A percentile compares a stretch with the other conserved stretches of the same genome.
Evolutionary conservation across 2,329 filamentous ascomycete species (phyloP).

Genomic region (Verruconis gallopava): DNA sequence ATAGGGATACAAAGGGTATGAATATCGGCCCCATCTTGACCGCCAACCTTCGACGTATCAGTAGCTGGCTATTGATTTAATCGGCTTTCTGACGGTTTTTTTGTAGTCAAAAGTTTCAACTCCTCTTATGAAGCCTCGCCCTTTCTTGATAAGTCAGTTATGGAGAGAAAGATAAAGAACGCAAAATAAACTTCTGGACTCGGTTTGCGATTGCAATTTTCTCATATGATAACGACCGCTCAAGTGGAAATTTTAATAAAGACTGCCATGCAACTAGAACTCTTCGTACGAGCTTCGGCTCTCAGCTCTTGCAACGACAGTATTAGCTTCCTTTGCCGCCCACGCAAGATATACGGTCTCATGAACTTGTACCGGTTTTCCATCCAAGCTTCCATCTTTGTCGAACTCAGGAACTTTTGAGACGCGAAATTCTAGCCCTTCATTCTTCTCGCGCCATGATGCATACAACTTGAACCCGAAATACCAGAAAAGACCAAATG

Average conservation of each 20-base stretch:
- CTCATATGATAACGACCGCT: too few relatives aligned
- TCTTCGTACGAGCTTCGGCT: neutral
- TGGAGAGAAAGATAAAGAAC: constrained; percentile 6
- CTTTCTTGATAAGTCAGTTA: constrained; percentile 5
- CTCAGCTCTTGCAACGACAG: neutral
- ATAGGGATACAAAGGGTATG: too few relatives aligned
- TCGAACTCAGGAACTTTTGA: constrained; percentile 7
- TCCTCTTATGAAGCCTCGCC: constrained; percentile 6
- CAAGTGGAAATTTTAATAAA: too few relatives aligned
- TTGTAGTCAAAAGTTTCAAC: constrained; percentile 3
- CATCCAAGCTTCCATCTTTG: neutral
- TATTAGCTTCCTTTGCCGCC: constrained; percentile 4
- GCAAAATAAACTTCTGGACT: too few relatives aligned
- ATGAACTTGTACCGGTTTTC: constrained; percentile 6
- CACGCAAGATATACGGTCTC: constrained; percentile 8
- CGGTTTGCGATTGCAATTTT: too few relatives aligned
- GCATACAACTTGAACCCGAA: neutral
- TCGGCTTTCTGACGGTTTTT: too few relatives aligned
- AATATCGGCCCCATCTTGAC: too few relatives aligned
- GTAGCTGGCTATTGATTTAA: too few relatives aligned
- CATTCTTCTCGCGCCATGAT: neutral
- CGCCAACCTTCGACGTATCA: too few relatives aligned
- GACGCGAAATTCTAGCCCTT: constrained; percentile 3
- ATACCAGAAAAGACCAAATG: too few relatives aligned
- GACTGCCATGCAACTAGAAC: too few relatives aligned